phyloP scores from a whole-genome alignment of 208 protist species.

The Leishmania arabica region DNA sequence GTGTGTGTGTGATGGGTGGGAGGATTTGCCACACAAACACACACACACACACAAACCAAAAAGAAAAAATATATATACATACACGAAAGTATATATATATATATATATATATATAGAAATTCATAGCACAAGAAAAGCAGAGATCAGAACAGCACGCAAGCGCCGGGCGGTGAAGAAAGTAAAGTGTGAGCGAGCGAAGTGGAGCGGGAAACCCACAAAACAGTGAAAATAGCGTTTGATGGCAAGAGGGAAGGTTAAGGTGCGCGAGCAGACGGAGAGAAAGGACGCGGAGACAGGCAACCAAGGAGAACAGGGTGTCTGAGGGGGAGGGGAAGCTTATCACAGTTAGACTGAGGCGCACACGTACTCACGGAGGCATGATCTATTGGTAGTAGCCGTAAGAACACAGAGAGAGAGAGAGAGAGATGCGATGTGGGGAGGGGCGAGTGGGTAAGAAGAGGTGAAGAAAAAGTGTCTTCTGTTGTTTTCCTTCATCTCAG shows the following conservation, averaged over 20 bases:
- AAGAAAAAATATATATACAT: neutral
- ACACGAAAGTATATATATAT: neutral
- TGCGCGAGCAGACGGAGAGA: neutral
- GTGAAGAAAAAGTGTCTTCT: conserved; percentile 8
- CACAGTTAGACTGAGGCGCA: neutral
- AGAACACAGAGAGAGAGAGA: neutral
- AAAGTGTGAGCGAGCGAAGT: too few species aligned
- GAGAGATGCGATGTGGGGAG: neutral
- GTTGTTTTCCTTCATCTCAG: neutral
- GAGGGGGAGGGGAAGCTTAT: neutral
- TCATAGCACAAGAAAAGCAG: neutral
- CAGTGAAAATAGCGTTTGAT: neutral
- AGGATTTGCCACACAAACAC: neutral
- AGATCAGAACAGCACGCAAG: too few species aligned
- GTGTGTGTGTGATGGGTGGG: too few species aligned
- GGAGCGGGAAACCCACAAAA: neutral
- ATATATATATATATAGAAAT: too few species aligned
- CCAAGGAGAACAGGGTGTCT: neutral
- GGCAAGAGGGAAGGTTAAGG: neutral
- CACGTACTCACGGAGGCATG: neutral
- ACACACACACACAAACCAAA: neutral
- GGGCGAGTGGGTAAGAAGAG: neutral
- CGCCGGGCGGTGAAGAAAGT: too few species aligned
- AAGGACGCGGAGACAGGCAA: neutral
- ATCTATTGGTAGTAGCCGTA: neutral